A percentile compares a stretch with the other conserved stretches of the same genome.
Evolutionary conservation across 2,329 filamentous ascomycete species (phyloP).

Genomic region (Diaporthe humulicola): DNA sequence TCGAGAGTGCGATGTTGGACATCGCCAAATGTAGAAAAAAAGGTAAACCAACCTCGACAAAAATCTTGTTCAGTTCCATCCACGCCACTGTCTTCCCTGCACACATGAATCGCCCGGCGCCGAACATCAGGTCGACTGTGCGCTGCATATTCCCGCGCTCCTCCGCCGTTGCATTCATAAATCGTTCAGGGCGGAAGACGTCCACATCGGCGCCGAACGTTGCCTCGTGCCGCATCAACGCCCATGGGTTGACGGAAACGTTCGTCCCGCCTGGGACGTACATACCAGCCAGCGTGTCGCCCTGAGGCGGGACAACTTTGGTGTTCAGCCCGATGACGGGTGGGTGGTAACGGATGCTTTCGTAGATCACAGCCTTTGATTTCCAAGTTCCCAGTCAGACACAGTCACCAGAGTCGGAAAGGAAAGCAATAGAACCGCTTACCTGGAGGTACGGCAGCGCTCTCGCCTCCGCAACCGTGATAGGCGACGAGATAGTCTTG

Average conservation of each 20-base stretch:
- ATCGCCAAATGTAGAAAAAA: background rate
- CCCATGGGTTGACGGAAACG: constrained; percentile 40
- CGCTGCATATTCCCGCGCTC: constrained; percentile 48
- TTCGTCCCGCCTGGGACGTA: constrained; percentile 48
- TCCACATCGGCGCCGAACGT: constrained; percentile 65
- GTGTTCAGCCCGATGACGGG: constrained; percentile 41
- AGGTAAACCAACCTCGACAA: constrained; percentile 52
- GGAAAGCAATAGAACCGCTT: background rate
- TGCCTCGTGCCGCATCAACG: constrained; percentile 28
- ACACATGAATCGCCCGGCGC: constrained; percentile 54
- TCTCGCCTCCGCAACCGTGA: constrained; percentile 41
- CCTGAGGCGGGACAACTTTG: constrained; percentile 46
- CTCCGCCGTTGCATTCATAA: constrained; percentile 59
- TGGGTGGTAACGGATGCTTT: constrained; percentile 43
- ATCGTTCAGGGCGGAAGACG: constrained; percentile 71
- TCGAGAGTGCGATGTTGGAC: background rate
- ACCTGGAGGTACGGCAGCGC: constrained; percentile 46
- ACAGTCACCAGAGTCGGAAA: too few species aligned
- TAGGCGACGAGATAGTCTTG: constrained; percentile 1
- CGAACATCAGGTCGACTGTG: constrained; percentile 61
- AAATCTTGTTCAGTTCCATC: constrained; percentile 33
- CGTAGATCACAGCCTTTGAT: constrained; percentile 41
- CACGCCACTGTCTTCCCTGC: constrained; percentile 30
- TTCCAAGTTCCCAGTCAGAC: background rate
- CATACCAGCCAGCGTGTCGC: constrained; percentile 47